Evolutionary conservation across 768 basidiomycete genomes (phyloP).

Genomic region (Kwoniella sp.): DNA sequence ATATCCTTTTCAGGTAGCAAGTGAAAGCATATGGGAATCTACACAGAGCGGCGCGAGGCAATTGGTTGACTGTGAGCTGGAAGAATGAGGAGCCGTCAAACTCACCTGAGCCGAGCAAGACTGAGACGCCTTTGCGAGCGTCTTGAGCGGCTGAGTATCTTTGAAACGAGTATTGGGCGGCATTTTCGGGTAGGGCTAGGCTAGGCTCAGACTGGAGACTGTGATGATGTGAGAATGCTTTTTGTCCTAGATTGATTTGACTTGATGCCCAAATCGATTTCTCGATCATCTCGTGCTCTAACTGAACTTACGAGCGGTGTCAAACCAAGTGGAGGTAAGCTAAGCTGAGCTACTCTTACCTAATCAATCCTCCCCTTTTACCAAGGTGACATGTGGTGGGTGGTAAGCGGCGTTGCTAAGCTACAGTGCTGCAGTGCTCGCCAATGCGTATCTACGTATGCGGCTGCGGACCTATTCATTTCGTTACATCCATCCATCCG

Average conservation of each 20-base stretch:
- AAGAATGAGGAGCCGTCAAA: not conserved
- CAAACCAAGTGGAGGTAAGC: not conserved
- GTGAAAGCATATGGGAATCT: no score
- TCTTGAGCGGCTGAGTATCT: conserved; percentile 46
- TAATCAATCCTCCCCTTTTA: not conserved
- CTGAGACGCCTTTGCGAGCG: conserved; percentile 47
- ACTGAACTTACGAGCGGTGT: no score
- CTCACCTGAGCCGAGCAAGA: conserved; percentile 49
- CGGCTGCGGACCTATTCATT: conserved; percentile 2
- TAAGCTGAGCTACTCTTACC: not conserved
- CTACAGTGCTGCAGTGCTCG: not conserved
- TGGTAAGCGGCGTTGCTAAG: not conserved
- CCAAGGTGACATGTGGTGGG: no score
- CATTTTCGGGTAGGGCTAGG: no score
- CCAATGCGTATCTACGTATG: not conserved
- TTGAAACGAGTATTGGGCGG: conserved; percentile 32
- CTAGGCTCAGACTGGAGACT: no score
- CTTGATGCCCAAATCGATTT: no score
- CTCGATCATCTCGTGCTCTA: no score
- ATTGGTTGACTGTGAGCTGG: no score
- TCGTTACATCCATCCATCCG: not conserved
- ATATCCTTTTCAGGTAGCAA: no score
- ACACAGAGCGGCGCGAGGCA: no score
- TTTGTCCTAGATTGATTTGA: no score
- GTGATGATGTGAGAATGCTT: no score